phyloP scores from a whole-genome alignment of 768 basidiomycete species.

The Wakefieldia striispora region DNA sequence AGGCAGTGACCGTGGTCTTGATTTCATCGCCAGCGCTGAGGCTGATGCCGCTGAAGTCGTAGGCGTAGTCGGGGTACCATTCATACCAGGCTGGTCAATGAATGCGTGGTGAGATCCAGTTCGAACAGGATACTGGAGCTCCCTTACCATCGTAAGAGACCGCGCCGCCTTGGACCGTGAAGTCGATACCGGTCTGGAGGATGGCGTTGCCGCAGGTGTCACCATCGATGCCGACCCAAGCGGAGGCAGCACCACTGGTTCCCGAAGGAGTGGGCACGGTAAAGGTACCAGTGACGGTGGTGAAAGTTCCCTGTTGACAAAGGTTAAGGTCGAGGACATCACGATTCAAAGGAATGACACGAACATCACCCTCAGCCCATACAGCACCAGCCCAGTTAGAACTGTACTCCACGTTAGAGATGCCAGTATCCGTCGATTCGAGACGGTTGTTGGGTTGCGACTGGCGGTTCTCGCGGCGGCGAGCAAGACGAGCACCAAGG shows the following conservation, averaged over 20 bases:
- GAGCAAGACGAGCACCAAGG: constrained; percentile 10
- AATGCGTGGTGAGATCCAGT: not conserved
- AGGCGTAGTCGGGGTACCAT: constrained; percentile 1
- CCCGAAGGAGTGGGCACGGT: constrained; percentile 18
- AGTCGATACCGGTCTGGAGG: constrained; percentile 21
- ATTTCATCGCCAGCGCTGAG: constrained; percentile 17
- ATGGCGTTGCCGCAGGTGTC: constrained; percentile 11
- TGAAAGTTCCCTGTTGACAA: constrained; percentile 20
- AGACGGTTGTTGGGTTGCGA: constrained; percentile 7
- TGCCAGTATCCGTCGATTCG: not conserved
- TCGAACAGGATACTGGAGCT: too few relatives aligned
- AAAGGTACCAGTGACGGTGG: constrained; percentile 16
- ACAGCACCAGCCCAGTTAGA: constrained; percentile 21
- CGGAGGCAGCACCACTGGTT: constrained; percentile 8
- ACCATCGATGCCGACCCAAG: constrained; percentile 28
- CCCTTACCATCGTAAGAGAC: constrained; percentile 6
- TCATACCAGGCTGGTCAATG: constrained; percentile 4
- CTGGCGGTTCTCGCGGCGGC: constrained; percentile 13
- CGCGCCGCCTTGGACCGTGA: not conserved
- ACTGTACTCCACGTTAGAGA: constrained; percentile 14
- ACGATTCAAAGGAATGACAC: not conserved
- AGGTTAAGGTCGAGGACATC: not conserved
- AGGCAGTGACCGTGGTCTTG: constrained; percentile 14
- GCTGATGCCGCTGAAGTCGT: constrained; percentile 14
- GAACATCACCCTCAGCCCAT: constrained; percentile 7